Evolutionary conservation across 1,284 basidiomycete species (phyloP), one percentile per base, ranked within the genome.

Genomic region (Puccinia novopanici): DNA sequence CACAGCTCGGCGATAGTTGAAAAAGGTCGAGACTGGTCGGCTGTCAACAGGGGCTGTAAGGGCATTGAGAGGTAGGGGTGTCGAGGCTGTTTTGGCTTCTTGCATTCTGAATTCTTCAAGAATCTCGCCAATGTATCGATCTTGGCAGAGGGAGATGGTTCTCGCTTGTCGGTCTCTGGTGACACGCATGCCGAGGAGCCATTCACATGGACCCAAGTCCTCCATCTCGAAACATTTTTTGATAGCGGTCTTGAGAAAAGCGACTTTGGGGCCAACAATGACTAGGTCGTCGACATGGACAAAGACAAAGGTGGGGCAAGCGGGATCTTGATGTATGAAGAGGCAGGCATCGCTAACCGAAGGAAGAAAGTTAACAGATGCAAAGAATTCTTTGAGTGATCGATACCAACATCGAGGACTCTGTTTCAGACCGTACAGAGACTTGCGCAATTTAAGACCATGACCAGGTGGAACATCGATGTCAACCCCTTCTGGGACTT

Each of bases 361-460:
- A n/a, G n/a, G n/a, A n/a, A n/a, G 9, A 34, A 76, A 67, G 61
- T 27, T 48, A 27, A 52, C 22, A 9, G 57, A 48, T 5, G 9
- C 15, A 30, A 72, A 72, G 27, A 72, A 52, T 2, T 27, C 45
- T 37, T 52, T 55, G 34, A 72, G 50, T 5, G 48, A 30, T 37
- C 27, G 40, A 30, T 52, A 72, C 70, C 70, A 72, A n/a, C 70
- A 72, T 4, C 70, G 48, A 3, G 75, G 75, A 8, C 59, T 50
- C 22, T 77, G 75, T 15, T 65, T 67, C 19, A 77, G 63, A 19
- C 75, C 75, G 37, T 77, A 77, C 15, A 77, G 61, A 6, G 63
- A 65, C 22, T 68, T 67, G 4, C 52, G 4, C 34, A 77, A 30
- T 15, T 77, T 52, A 1, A 72, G 27, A 5, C 48, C 48, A 13